phyloP scores from a whole-genome alignment of 1,284 basidiomycete species.

The Pseudozyma flocculosa region DNA sequence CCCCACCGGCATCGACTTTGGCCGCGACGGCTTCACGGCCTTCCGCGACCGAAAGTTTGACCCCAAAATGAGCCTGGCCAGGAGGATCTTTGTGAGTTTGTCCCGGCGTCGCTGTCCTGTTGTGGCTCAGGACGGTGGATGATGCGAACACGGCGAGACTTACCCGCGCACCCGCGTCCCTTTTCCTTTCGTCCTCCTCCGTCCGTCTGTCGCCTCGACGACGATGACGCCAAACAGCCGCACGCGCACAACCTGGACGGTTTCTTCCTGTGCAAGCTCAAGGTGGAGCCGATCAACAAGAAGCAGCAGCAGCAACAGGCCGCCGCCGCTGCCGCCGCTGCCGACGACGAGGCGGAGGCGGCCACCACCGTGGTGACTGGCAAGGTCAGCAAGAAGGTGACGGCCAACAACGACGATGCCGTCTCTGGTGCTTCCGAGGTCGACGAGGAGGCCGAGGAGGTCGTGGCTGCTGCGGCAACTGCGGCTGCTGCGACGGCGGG shows the following conservation, averaged over 20 bases:
- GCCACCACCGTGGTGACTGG: too few relatives aligned
- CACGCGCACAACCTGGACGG: conserved; percentile 77
- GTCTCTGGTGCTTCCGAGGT: background rate
- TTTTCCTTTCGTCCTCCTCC: background rate
- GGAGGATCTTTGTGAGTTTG: conserved; percentile 44
- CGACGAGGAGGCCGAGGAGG: conserved; percentile 1
- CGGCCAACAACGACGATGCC: conserved; percentile 2
- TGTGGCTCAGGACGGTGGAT: too few relatives aligned
- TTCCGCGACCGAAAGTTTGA: conserved; percentile 88
- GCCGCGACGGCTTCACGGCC: conserved; percentile 83
- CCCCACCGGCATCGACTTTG: conserved; percentile 89
- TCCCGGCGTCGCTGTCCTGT: conserved; percentile 60
- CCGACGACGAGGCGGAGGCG: background rate
- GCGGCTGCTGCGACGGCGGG: background rate
- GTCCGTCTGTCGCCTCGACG: background rate
- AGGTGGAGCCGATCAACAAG: conserved; percentile 63
- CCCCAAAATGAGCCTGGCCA: conserved; percentile 65
- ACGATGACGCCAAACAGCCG: too few relatives aligned
- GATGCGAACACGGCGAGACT: too few relatives aligned
- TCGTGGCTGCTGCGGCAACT: too few relatives aligned
- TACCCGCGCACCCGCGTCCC: background rate
- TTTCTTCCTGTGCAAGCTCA: conserved; percentile 98
- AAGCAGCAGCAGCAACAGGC: conserved; percentile 8
- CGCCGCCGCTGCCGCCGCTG: background rate
- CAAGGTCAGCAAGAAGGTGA: too few relatives aligned